Percentiles rank a stretch among this genome's conserved stretches.
These are phyloP conservation scores for Stereocaulon alpinum DNA, from an alignment of 495 filamentous ascomycete genomes.

Conservation along the genomic window DNA sequence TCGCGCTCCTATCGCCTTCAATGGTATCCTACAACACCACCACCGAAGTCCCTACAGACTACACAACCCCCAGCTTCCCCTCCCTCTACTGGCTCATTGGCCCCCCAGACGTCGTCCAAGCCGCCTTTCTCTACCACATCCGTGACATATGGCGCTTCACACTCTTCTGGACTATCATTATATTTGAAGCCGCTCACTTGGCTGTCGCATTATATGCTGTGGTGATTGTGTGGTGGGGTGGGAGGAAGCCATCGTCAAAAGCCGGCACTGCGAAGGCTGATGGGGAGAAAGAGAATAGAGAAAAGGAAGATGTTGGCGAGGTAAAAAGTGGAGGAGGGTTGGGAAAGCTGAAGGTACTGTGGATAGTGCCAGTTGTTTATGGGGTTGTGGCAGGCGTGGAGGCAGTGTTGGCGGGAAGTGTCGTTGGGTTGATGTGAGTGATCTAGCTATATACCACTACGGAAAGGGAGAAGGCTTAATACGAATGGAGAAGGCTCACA, in stretches of 20 bases:
- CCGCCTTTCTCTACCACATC: constrained; percentile 65
- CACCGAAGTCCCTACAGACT: constrained; percentile 51
- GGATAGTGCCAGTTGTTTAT: constrained; percentile 69
- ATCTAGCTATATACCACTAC: neutral
- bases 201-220: constrained; percentile 61
- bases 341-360: constrained; percentile 34
- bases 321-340: constrained; percentile 41
- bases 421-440: constrained; percentile 80
- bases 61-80: constrained; percentile 68
- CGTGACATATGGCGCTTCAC: constrained; percentile 88
- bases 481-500: neutral
- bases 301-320: constrained; percentile 16
- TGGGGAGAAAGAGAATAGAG: constrained; percentile 35
- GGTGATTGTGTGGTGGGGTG: constrained; percentile 46
- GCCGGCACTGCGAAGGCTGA: constrained; percentile 2
- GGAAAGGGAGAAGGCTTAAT: too few species aligned
- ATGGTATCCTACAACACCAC: constrained; percentile 14
- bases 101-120: constrained; percentile 32
- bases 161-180: constrained; percentile 66
- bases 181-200: constrained; percentile 36
- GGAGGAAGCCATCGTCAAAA: neutral
- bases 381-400: constrained; percentile 65
- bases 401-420: constrained; percentile 74
- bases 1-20: neutral
- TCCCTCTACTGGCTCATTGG: constrained; percentile 75